Percentiles rank a stretch among this genome's conserved stretches.
These are phyloP conservation scores for Colletotrichum siamense DNA, from an alignment of 2,329 filamentous ascomycete genomes.

Conservation along the genomic window DNA sequence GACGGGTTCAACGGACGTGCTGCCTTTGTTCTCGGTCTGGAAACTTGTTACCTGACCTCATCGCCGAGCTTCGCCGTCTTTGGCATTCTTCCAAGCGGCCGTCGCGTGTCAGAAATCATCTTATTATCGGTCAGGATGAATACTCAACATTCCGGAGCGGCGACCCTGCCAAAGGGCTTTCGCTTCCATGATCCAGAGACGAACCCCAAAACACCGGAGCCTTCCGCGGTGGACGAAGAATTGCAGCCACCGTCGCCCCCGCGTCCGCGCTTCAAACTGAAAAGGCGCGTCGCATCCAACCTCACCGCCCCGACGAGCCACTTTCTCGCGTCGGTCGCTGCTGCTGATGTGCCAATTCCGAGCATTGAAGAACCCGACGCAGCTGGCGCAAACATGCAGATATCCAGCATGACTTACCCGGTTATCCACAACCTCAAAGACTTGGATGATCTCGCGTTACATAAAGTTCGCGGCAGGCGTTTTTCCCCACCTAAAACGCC, in stretches of 20 bases:
- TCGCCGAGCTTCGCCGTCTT: background rate
- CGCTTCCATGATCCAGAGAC: conserved; percentile 38
- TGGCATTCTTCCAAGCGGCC: background rate
- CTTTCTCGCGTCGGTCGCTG: conserved; percentile 71
- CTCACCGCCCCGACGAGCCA: conserved; percentile 66
- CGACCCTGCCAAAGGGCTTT: conserved; percentile 49
- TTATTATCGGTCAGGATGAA: conserved; percentile 41
- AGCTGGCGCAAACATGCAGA: conserved; percentile 44
- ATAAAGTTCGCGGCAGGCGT: conserved; percentile 42
- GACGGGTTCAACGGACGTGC: background rate
- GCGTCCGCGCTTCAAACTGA: conserved; percentile 59
- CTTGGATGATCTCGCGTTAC: conserved; percentile 35
- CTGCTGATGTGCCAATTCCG: conserved; percentile 68
- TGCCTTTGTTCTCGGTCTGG: conserved; percentile 1
- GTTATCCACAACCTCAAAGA: conserved; percentile 38
- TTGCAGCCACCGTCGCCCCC: conserved; percentile 53
- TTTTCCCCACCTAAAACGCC: conserved; percentile 67
- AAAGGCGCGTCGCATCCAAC: conserved; percentile 58
- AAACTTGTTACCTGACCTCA: background rate
- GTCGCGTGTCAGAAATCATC: conserved; percentile 24
- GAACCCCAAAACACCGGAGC: conserved; percentile 59
- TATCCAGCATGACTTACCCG: conserved; percentile 41
- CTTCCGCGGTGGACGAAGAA: conserved; percentile 40
- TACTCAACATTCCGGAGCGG: conserved; percentile 49
- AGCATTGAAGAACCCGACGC: conserved; percentile 65